These are phyloP conservation scores for Pleurotus tuoliensis DNA, from an alignment of 768 basidiomycete species.

Conservation along the genomic window DNA sequence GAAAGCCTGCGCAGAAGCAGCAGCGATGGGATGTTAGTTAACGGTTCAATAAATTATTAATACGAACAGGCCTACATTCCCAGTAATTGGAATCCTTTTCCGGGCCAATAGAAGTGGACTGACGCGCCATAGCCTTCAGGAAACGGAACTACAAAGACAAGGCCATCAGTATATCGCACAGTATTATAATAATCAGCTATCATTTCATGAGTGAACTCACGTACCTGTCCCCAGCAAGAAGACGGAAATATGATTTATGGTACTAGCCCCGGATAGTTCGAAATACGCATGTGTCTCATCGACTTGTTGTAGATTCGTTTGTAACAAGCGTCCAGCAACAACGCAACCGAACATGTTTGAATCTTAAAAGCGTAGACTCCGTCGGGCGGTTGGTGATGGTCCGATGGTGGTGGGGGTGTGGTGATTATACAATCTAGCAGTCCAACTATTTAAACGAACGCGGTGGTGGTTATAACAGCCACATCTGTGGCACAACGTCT, in stretches of 20 bases:
- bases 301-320: slow-evolving; percentile 77
- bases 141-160: slow-evolving; percentile 52
- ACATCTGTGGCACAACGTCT: too few relatives aligned
- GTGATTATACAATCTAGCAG: not conserved
- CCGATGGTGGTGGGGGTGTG: not conserved
- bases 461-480: too few relatives aligned
- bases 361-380: not conserved
- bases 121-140: slow-evolving; percentile 82
- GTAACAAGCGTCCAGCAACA: slow-evolving; percentile 72
- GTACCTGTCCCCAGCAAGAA: slow-evolving; percentile 77
- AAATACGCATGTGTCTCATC: slow-evolving; percentile 84
- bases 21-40: not conserved
- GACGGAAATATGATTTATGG: slow-evolving; percentile 83
- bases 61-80: slow-evolving; percentile 59
- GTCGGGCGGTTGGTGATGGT: too few relatives aligned
- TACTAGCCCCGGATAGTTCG: slow-evolving; percentile 63
- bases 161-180: not conserved
- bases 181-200: slow-evolving; percentile 6
- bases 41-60: not conserved
- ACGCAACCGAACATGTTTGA: slow-evolving; percentile 71
- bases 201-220: slow-evolving; percentile 15
- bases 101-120: slow-evolving; percentile 85
- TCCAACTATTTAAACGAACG: too few relatives aligned
- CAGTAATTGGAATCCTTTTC: slow-evolving; percentile 80
- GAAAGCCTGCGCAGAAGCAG: slow-evolving; percentile 54